Base-by-base conservation (phyloP, 1,284 basidiomycete species). In the Cryptococcus sp. region DNA sequence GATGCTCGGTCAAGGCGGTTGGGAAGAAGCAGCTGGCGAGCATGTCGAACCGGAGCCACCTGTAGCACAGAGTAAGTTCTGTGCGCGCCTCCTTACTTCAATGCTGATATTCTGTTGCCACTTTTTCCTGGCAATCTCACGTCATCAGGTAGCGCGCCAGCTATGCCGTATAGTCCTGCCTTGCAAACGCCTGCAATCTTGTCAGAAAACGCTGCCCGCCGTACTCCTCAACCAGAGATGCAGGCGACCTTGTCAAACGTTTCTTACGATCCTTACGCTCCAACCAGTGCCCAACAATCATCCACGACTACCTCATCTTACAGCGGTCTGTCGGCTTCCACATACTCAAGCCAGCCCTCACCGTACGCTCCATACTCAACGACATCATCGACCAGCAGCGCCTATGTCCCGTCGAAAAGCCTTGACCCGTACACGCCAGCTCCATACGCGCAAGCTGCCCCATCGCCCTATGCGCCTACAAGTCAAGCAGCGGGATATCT, bases 161-260 rank as follows among this genome's bases (percentile, higher is more conserved):
- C 39, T 20, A 5, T 48, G 19, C 41, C 58, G 11, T 60, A 54
- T 17, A 65, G 60, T 40, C 65, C 61, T 5, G 51, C 56, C 15
- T 45, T 66, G 7, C 54, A 54, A 19, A 25, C 58, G 25, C 50
- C 50, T 20, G 23, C 56, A 20, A 52, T 42, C 1, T 39, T 61
- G 8, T 69, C 67, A 13, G 71, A 73, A 51, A 71, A 71, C 50
- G 66, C 68, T 15, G 68, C 68, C 39, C 65, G 70, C 17, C 64
- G 71, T 1, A 73, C 71, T 17, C 70, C 71, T 10, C 65, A 65
- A 35, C 62, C 65, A 10, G 66, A 71, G 22, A 52, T 61, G 3
- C 50, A 47, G 6, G 31, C 66, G 5, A 46, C 20, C 10, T 23
- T 59, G 27, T 23, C 53, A 13, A 55, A 49, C n/a, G 35, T n/a